These are phyloP conservation scores for Neofusicoccum cordaticola DNA, from an alignment of 2,329 filamentous ascomycete genomes.

Conservation along the genomic window DNA sequence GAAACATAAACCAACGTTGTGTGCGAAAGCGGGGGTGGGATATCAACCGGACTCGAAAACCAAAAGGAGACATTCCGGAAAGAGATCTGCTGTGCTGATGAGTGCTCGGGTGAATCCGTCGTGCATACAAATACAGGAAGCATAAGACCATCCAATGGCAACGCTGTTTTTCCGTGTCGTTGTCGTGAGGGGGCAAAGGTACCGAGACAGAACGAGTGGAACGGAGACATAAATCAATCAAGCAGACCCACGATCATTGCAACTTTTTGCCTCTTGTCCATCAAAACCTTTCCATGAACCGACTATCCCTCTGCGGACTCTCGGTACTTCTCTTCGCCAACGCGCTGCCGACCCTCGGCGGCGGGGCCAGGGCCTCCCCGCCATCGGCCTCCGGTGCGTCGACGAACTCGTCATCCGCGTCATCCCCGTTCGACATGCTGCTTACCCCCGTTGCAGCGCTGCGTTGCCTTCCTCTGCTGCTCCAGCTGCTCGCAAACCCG, in stretches of 20 bases:
- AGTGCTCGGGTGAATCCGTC: too few species aligned
- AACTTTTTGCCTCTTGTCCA: too few species aligned
- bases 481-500: background rate
- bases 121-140: too few species aligned
- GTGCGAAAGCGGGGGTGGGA: background rate
- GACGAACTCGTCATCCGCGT: slow-evolving; percentile 48
- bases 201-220: too few species aligned
- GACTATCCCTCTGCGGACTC: slow-evolving; percentile 6
- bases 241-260: too few species aligned
- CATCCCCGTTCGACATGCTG: slow-evolving; percentile 23
- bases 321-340: background rate
- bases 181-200: too few species aligned
- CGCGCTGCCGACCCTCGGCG: background rate
- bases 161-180: too few species aligned
- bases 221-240: too few species aligned
- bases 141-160: too few species aligned
- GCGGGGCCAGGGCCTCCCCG: background rate
- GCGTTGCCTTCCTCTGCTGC: background rate
- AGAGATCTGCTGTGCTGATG: too few species aligned
- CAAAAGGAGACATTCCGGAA: too few species aligned
- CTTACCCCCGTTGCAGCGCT: slow-evolving; percentile 5
- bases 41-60: background rate
- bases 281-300: slow-evolving; percentile 12
- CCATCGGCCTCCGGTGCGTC: slow-evolving; percentile 45
- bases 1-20: background rate